Base-by-base conservation (phyloP, 257 asterid genomes). In the Fraxinus cuspidata region DNA sequence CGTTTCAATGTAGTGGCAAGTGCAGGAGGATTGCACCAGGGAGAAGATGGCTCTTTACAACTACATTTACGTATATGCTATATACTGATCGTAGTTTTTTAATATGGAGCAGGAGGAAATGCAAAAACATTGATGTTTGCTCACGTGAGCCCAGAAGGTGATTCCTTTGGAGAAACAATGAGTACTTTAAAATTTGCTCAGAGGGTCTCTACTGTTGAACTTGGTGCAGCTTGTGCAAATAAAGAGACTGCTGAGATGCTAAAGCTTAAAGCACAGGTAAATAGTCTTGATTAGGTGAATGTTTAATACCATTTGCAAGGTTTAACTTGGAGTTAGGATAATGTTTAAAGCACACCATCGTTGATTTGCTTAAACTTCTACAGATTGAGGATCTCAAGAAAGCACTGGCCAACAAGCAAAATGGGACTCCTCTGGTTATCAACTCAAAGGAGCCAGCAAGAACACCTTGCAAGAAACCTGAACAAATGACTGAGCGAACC, bases 81-180 rank as follows among this genome's bases (percentile, higher is more conserved):
- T 71, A 53, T 53, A 42, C 71, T 81, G 71, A 76, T 63, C 40
- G 8, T 58, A 21, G 84, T 38, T 38, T 79, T 79, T 70, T 58
- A 18, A n/a, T 56, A 35, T 83, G 40, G 85, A 47, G 73, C 89
- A 94, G 98, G 96, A 60, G 97, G 97, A 71, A 87, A 85, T 80
- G 88, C 97, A 23, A 95, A 95, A 85, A 89, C 92, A 0, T 86
- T 95, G 91, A 90, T 95, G 98, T 83, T 95, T 81, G 98, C 96
- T 78, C 97, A 95, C 78, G 89, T 92, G 80, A 90, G 88, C 78
- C 97, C 98, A 1, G 97, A 93, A 79, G 86, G 82, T 21, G 92
- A 89, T 85, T 91, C 92, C 31, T 91, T 91, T 75, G 97, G 89
- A 8, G 98, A 93, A 87, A 93, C 97, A 37, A 75, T 93, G 78